Evolutionary conservation across 176 grass and related monocot species (phyloP).

Genomic region (Pontederia crassipes): DNA sequence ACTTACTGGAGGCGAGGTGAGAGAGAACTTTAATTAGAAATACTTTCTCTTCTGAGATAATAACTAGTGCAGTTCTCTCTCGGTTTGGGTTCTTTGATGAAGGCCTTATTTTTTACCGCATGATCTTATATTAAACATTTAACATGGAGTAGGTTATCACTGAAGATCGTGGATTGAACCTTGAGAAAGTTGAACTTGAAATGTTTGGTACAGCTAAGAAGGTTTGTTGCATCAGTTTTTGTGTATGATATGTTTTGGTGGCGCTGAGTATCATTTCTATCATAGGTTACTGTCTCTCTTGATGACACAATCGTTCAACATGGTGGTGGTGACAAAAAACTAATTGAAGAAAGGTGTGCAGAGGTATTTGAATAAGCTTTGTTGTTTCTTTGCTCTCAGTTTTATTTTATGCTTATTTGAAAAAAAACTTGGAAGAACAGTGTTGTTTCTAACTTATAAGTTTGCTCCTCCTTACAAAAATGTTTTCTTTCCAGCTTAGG

Average conservation of each 20-base stretch:
- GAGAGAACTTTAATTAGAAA: slow-evolving; percentile 12
- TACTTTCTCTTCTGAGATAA: neutral
- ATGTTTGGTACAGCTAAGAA: slow-evolving; percentile 95
- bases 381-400: neutral
- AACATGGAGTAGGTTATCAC: slow-evolving; percentile 54
- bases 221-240: slow-evolving; percentile 27
- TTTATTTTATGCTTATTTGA: neutral
- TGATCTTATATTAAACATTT: slow-evolving; percentile 22
- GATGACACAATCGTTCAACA: slow-evolving; percentile 76
- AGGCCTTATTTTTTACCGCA: neutral
- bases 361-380: slow-evolving; percentile 36
- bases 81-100: neutral
- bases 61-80: neutral
- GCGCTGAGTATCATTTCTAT: slow-evolving; percentile 20
- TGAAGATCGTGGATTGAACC: slow-evolving; percentile 63
- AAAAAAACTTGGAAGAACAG: neutral
- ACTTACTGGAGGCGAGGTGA: slow-evolving; percentile 81
- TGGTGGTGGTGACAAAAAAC: slow-evolving; percentile 70
- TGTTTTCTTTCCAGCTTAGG: too few species aligned
- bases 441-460: too few species aligned
- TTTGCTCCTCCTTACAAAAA: too few species aligned
- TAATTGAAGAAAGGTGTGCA: slow-evolving; percentile 70
- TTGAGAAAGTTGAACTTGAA: slow-evolving; percentile 59
- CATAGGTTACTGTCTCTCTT: slow-evolving; percentile 80
- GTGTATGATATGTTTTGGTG: slow-evolving; percentile 10